Base-by-base conservation (phyloP, 2,329 filamentous ascomycete genomes). In the Albophoma yamanashiensis region DNA sequence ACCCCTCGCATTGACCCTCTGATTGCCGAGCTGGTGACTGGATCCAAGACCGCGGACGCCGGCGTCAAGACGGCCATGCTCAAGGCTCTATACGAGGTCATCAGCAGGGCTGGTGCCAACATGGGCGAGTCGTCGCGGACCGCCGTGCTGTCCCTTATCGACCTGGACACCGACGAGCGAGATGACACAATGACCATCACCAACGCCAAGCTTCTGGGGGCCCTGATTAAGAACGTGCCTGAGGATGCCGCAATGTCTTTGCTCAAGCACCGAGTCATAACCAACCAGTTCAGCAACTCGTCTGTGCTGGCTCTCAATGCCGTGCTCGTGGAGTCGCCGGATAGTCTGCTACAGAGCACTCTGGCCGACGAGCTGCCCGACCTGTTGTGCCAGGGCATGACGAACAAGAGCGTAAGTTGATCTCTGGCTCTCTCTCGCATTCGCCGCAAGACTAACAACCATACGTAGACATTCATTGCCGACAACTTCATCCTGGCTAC, bases 1-100 rank as follows among this genome's bases (percentile, higher is more conserved):
- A 97, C 93, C 0, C 93, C 94, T 34, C 87, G 95, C 69, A 91
- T 99, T 31, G 95, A 99, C 74, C 94, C 95, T 57, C 82, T 99
- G 59, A 95, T 99, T 64, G 78, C 83, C 62, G 94, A 99, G 75
- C 82, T 99, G 56, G 92, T 97, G 25, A 89, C 94, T n/a, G 94
- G 94, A 55, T 94, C 92, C 34, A 97, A 93, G 79, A 97, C 94
- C 0, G 63, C 69, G 27, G 93, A 97, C 70, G 71, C 85, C 7
- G 93, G 93, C 55, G 94, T 99, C 64, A 90, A 86, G 75, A 94
- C 89, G 65, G 94, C 94, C 36, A 99, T 99, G 94, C 82, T 99
- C 68, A 96, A 95, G 78, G 94, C 94, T 3, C 77, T 99, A 55
- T 97, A 95, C 70, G 93, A 97, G 70, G 94, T 99, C 38, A 88